phyloP scores from a whole-genome alignment of 495 filamentous ascomycete species.

The Penicillium salamii region DNA sequence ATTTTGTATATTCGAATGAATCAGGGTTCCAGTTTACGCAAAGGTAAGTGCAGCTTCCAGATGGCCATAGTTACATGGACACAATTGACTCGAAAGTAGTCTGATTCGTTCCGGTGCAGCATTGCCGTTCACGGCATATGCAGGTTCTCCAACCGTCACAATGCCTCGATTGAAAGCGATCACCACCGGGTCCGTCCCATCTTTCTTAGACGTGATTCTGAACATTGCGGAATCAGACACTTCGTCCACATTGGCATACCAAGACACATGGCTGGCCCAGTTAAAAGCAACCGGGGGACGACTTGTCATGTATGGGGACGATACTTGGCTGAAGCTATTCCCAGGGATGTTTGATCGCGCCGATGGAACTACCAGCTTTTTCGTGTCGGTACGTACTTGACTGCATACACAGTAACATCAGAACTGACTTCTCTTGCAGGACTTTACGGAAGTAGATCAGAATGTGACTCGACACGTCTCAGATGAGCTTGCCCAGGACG shows the following conservation, averaged over 20 bases:
- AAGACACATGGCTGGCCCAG: conserved; percentile 96
- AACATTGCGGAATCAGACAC: conserved; percentile 96
- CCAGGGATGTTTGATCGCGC: conserved; percentile 78
- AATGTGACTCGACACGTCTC: conserved; percentile 93
- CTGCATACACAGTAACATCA: conserved; percentile 1
- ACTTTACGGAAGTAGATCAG: conserved; percentile 95
- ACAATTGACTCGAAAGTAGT: conserved; percentile 42
- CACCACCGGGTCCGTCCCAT: conserved; percentile 92
- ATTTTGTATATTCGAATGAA: conserved; percentile 82
- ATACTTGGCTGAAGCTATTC: conserved; percentile 98
- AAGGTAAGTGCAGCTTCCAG: conserved; percentile 54
- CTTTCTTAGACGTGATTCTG: conserved; percentile 93
- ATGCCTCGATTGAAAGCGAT: conserved; percentile 98
- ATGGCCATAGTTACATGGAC: not conserved
- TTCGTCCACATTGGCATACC: conserved; percentile 73
- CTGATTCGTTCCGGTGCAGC: conserved; percentile 80
- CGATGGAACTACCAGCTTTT: conserved; percentile 96
- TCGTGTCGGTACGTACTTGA: conserved; percentile 71
- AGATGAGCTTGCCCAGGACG: conserved; percentile 65
- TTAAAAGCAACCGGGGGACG: conserved; percentile 74
- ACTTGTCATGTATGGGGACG: conserved; percentile 93
- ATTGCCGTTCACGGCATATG: conserved; percentile 92
- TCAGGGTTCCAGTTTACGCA: conserved; percentile 91
- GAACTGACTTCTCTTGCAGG: conserved; percentile 52
- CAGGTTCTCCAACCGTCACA: conserved; percentile 93